A percentile compares a stretch with the other conserved stretches of the same genome.
These are phyloP conservation scores for Penicillium freii DNA, from an alignment of 2,329 filamentous ascomycete genomes.

Conservation along the genomic window DNA sequence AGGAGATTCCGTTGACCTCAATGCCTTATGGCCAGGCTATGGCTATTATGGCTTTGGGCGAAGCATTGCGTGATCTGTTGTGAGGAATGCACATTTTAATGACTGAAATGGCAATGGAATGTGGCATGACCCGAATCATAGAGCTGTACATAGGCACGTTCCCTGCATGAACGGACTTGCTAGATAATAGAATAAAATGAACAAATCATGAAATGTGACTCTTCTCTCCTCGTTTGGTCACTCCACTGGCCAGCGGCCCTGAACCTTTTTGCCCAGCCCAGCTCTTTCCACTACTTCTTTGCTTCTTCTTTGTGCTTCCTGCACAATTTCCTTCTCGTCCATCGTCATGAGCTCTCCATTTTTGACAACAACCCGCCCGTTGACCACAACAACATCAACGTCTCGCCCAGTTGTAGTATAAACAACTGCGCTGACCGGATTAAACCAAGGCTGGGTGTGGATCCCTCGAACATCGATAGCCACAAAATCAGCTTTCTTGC, in stretches of 20 bases:
- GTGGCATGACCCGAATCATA: slow-evolving; percentile 1
- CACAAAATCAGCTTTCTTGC: slow-evolving; percentile 29
- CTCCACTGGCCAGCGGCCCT: slow-evolving; percentile 39
- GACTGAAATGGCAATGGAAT: neutral
- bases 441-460: slow-evolving; percentile 42
- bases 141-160: neutral
- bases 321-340: slow-evolving; percentile 43
- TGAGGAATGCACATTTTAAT: slow-evolving; percentile 20
- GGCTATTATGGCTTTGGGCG: slow-evolving; percentile 77
- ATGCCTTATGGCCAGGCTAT: slow-evolving; percentile 86
- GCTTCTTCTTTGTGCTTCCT: slow-evolving; percentile 37
- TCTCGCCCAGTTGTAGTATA: slow-evolving; percentile 47
- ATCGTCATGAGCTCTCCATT: slow-evolving; percentile 38
- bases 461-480: slow-evolving; percentile 32
- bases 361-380: slow-evolving; percentile 43
- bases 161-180: neutral
- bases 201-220: neutral
- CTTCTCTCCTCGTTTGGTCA: neutral
- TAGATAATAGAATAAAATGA: neutral
- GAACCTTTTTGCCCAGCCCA: slow-evolving; percentile 37
- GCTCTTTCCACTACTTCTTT: slow-evolving; percentile 42
- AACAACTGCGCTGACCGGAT: slow-evolving; percentile 43
- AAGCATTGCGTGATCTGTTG: slow-evolving; percentile 64
- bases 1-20: slow-evolving; percentile 70
- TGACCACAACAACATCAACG: slow-evolving; percentile 47